Evolutionary conservation across 306 rosid species (phyloP).

Genomic region (Potentilla sterilis): DNA sequence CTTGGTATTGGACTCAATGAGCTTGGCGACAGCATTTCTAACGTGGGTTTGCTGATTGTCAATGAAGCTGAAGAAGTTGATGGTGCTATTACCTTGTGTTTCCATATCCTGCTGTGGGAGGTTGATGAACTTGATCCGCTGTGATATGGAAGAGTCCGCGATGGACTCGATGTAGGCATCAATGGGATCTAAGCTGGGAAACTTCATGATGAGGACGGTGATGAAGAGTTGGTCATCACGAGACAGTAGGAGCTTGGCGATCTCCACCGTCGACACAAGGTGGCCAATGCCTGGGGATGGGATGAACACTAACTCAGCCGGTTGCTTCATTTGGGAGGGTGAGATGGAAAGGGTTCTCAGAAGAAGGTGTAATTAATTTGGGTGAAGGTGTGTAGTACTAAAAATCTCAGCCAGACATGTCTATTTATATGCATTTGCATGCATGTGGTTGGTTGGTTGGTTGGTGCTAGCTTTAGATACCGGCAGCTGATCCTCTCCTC

Average conservation of each 20-base stretch:
- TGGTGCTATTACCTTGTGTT: not conserved
- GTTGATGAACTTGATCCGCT: slow-evolving; percentile 1
- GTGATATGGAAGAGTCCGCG: not conserved
- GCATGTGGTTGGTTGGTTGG: no score
- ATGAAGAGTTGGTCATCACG: slow-evolving; percentile 14
- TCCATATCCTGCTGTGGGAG: not conserved
- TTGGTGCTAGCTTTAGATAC: no score
- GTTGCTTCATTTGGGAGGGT: slow-evolving; percentile 6
- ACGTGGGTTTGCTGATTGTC: slow-evolving; percentile 10
- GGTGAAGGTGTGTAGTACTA: not conserved
- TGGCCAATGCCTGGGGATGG: slow-evolving; percentile 22
- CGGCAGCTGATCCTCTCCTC: no score
- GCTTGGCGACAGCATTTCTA: slow-evolving; percentile 13
- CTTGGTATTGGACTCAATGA: not conserved
- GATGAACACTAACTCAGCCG: slow-evolving; percentile 19
- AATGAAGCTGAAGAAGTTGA: not conserved
- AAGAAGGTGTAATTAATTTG: not conserved
- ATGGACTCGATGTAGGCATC: not conserved
- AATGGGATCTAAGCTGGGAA: not conserved
- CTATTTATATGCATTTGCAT: not conserved
- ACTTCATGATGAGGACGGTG: slow-evolving; percentile 16
- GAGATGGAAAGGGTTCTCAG: not conserved
- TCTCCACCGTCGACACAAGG: slow-evolving; percentile 9
- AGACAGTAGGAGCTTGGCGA: slow-evolving; percentile 24
- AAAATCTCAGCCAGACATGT: not conserved